Evolutionary conservation across 2,329 filamentous ascomycete species (phyloP).

Genomic region (Beauveria varroae): DNA sequence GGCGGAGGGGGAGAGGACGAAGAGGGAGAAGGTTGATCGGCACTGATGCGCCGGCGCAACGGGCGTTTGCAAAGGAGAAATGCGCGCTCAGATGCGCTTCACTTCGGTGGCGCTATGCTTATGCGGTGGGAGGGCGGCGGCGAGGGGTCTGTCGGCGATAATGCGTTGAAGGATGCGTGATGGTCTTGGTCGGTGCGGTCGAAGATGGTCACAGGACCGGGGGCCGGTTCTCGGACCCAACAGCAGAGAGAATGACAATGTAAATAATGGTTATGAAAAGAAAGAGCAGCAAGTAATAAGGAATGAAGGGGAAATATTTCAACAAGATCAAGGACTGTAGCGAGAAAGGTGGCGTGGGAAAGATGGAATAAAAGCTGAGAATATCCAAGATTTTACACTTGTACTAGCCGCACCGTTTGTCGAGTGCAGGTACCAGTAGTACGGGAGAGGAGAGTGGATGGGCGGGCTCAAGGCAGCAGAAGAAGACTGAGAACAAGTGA

Average conservation of each 20-base stretch:
- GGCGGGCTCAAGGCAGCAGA: no score
- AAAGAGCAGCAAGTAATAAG: background rate
- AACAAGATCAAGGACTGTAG: no score
- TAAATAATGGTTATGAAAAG: background rate
- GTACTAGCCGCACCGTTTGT: no score
- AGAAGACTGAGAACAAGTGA: no score
- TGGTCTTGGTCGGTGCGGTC: background rate
- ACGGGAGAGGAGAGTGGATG: no score
- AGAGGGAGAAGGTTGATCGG: background rate
- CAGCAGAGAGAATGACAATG: background rate
- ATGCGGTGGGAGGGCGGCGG: background rate
- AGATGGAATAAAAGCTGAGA: background rate
- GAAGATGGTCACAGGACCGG: slow-evolving; percentile 4
- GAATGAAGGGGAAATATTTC: background rate
- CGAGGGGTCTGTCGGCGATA: background rate
- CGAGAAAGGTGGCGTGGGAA: no score
- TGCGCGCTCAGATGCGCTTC: background rate
- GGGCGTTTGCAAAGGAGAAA: background rate
- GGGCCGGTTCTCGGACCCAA: background rate
- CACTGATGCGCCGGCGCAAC: background rate
- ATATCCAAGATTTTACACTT: no score
- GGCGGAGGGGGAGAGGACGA: background rate
- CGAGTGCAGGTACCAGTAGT: no score
- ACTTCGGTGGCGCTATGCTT: background rate
- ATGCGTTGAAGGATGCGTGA: background rate